phyloP scores from a whole-genome alignment of 305 asterid genomes.

The Nicotiana rustica region DNA sequence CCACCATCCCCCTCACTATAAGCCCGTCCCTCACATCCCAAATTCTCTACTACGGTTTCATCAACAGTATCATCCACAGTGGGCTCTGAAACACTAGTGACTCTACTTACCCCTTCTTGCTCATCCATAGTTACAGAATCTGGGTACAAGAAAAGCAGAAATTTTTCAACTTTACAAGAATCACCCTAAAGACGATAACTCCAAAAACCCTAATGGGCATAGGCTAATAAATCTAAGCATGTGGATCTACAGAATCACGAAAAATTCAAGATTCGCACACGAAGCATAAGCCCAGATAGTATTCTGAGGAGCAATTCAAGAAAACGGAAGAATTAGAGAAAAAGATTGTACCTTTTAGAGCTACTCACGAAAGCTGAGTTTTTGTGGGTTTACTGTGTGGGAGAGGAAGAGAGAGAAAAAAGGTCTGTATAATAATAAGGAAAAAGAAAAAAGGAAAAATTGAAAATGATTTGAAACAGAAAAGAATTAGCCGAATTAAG shows the following conservation, averaged over 20 bases:
- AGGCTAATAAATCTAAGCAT: conserved; percentile 41
- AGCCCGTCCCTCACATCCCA: conserved; percentile 48
- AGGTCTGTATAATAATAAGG: neutral
- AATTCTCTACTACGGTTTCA: conserved; percentile 46
- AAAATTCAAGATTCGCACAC: neutral
- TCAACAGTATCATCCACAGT: conserved; percentile 49
- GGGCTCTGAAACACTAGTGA: conserved; percentile 49
- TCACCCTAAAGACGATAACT: conserved; percentile 27
- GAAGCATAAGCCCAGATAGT: conserved; percentile 34
- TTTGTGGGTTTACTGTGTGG: conserved; percentile 47
- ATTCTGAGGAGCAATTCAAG: conserved; percentile 20
- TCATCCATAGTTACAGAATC: conserved; percentile 70
- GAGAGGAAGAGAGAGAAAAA: conserved; percentile 24
- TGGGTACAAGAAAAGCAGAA: conserved; percentile 42
- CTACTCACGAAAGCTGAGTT: conserved; percentile 46
- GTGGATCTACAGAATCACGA: conserved; percentile 36
- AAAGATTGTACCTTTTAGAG: conserved; percentile 54
- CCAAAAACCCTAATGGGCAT: conserved; percentile 48
- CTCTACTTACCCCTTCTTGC: conserved; percentile 58
- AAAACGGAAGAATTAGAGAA: conserved; percentile 21
- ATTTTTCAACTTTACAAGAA: conserved; percentile 44
- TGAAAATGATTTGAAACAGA: conserved; percentile 15
- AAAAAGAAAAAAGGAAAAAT: neutral
- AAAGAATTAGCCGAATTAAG: conserved; percentile 1
- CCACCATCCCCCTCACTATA: conserved; percentile 57